Conservation (phyloP, 2,329 filamentous ascomycete genomes). For the Nigrospora osmanthi region DNA sequence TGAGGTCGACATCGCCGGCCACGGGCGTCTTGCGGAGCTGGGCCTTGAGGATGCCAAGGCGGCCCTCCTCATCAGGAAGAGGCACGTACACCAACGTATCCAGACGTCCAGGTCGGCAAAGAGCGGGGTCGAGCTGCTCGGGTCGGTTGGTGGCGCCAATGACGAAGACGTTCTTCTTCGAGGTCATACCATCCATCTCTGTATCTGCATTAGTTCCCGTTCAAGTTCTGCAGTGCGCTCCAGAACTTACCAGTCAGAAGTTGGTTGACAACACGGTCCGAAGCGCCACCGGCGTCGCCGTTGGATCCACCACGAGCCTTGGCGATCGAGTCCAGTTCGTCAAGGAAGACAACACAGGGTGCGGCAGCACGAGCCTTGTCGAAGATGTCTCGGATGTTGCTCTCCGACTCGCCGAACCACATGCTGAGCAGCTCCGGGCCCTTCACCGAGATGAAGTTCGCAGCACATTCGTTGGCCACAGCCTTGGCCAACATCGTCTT, state of each 20-base stretch:
- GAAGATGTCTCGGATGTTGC: constrained; percentile 99
- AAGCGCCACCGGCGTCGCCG: constrained; percentile 94
- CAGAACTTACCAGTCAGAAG: constrained; percentile 76
- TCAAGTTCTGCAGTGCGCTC: no score
- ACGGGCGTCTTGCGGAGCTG: constrained; percentile 98
- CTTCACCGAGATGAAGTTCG: constrained; percentile 99
- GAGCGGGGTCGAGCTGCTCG: constrained; percentile 94
- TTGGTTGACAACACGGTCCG: constrained; percentile 99
- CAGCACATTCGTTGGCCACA: constrained; percentile 96
- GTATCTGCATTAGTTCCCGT: constrained; percentile 16
- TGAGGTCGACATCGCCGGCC: constrained; percentile 75
- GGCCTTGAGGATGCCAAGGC: constrained; percentile 83
- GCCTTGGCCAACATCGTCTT: constrained; percentile 99
- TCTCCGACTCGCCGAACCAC: constrained; percentile 99
- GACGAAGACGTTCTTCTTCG: constrained; percentile 99
- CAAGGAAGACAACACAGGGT: constrained; percentile 97
- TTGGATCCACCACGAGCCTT: constrained; percentile 97
- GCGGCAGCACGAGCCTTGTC: constrained; percentile 98
- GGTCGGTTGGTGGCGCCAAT: constrained; percentile 98
- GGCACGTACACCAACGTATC: constrained; percentile 98
- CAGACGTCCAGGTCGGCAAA: constrained; percentile 97
- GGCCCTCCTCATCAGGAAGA: constrained; percentile 84
- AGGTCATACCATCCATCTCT: constrained; percentile 99
- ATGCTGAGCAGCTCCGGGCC: constrained; percentile 96
- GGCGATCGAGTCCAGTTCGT: constrained; percentile 97